Percentiles rank a stretch among this genome's conserved stretches.
phyloP scores from a whole-genome alignment of 805 yeast species.

The Saccharomycopsis malanga region DNA sequence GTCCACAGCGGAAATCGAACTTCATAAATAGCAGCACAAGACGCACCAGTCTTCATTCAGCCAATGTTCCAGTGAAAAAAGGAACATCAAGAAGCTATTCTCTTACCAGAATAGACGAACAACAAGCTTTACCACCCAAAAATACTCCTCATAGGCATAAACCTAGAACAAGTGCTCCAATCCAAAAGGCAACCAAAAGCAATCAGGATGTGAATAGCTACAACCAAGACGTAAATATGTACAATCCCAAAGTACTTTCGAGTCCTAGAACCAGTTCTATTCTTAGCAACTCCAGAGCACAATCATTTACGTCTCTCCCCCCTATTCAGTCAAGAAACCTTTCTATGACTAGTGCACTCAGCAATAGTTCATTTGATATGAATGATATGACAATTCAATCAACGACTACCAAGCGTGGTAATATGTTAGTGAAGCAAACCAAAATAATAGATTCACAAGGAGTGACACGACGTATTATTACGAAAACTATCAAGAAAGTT shows the following conservation, averaged over 20 bases:
- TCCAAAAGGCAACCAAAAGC: too few relatives aligned
- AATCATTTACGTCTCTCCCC: slow-evolving; percentile 13
- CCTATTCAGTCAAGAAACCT: slow-evolving; percentile 7
- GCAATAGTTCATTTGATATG: slow-evolving; percentile 12
- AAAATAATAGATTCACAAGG: slow-evolving; percentile 19
- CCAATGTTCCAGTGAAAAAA: too few relatives aligned
- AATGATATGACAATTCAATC: slow-evolving; percentile 21
- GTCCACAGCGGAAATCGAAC: too few relatives aligned
- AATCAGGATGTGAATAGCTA: too few relatives aligned
- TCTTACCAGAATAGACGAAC: slow-evolving; percentile 10
- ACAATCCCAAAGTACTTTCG: too few relatives aligned
- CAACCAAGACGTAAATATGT: too few relatives aligned
- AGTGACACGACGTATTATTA: slow-evolving; percentile 16
- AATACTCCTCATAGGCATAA: slow-evolving; percentile 5
- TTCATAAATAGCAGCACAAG: too few relatives aligned
- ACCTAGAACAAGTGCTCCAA: too few relatives aligned
- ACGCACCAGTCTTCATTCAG: too few relatives aligned
- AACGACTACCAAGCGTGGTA: slow-evolving; percentile 18
- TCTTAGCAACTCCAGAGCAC: slow-evolving; percentile 7
- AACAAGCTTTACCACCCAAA: too few relatives aligned
- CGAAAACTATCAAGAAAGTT: slow-evolving; percentile 16
- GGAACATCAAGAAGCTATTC: slow-evolving; percentile 10
- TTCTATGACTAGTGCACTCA: slow-evolving; percentile 15
- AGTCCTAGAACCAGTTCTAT: slow-evolving; percentile 11
- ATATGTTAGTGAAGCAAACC: slow-evolving; percentile 15